These are phyloP conservation scores for peach (Prunus persica) DNA, from an alignment of 306 rosid genomes.

Conservation along the genomic window Prunus_persica_NCBIv2 NC_034016.1:14922001-14922500, in stretches of 20 bases:
- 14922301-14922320: conserved; percentile 57
- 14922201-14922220: conserved; percentile 93
- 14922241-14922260: conserved; percentile 67
- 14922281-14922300: conserved; percentile 61
- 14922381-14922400: conserved; percentile 33
- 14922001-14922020: conserved; percentile 81
- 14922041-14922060: conserved; percentile 50
- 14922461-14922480: conserved; percentile 43
- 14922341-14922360: conserved; percentile 36
- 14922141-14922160: conserved; percentile 65
- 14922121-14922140: conserved; percentile 40
- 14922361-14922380: conserved; percentile 32
- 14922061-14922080: conserved; percentile 20
- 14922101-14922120: conserved; percentile 36
- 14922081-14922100: conserved; percentile 31
- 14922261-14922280: conserved; percentile 73
- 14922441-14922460: conserved; percentile 25
- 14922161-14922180: conserved; percentile 85
- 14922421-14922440: conserved; percentile 35
- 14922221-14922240: conserved; percentile 78
- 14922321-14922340: conserved; percentile 43
- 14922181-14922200: conserved; percentile 81
- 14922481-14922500: conserved; percentile 42
- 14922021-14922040: conserved; percentile 73
- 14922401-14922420: conserved; percentile 32